Conservation (phyloP, 257 asterid species). For the Nicotiana sylvestris region DNA sequence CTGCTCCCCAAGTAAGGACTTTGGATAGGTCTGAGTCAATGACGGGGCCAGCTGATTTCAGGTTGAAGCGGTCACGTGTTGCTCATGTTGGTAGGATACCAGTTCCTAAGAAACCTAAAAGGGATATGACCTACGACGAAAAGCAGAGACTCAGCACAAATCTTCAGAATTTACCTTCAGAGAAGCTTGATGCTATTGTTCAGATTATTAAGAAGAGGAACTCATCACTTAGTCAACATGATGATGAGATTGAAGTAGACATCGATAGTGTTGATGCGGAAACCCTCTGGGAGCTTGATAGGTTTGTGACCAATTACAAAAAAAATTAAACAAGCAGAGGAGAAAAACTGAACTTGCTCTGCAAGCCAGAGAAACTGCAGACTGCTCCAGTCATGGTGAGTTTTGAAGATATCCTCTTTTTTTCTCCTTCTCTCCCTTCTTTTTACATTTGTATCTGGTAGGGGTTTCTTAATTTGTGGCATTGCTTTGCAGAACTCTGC, state of each 20-base stretch:
- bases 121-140: constrained; percentile 29
- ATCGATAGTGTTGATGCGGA: constrained; percentile 23
- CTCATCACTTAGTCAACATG: constrained; percentile 16
- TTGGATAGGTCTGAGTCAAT: constrained; percentile 16
- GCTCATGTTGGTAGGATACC: constrained; percentile 14
- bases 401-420: background rate
- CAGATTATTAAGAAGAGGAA: constrained; percentile 27
- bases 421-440: background rate
- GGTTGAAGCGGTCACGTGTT: background rate
- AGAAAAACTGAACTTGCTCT: constrained; percentile 18
- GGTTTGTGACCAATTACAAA: constrained; percentile 28
- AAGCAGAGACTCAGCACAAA: constrained; percentile 23
- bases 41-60: constrained; percentile 6
- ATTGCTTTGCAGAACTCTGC: constrained; percentile 13
- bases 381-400: constrained; percentile 16
- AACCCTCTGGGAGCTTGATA: constrained; percentile 29
- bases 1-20: constrained; percentile 15
- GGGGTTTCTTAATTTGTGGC: constrained; percentile 1
- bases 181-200: constrained; percentile 26
- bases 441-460: background rate
- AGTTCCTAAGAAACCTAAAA: constrained; percentile 26
- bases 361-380: background rate
- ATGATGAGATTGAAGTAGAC: constrained; percentile 28
- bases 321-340: constrained; percentile 20
- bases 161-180: constrained; percentile 23